Evolutionary conservation across 2,329 filamentous ascomycete genomes (phyloP), one percentile per base, ranked within the genome.

Genomic region (Thielaviopsis musarum): DNA sequence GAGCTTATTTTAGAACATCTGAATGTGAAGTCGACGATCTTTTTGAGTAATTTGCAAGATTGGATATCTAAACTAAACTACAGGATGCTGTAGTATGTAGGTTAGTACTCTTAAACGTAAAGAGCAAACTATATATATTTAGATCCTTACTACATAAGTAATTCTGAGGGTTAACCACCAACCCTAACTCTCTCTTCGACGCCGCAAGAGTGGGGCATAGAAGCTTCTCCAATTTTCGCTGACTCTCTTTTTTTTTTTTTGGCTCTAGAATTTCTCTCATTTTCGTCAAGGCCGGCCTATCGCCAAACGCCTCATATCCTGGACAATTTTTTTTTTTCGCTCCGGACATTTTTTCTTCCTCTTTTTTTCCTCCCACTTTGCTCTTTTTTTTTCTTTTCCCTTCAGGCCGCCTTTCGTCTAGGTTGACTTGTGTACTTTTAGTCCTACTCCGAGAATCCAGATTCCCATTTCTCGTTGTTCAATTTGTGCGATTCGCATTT

Each of bases 191-290:
- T 12, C 45, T n/a, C 2, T 63, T 15, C 24, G 4, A 5, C 21
- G 21, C n/a, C 49, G 24, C 6, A 15, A 54, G 7, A 34, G 26
- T 58, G 62, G 59, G 55, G 58, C 58, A 34, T 64, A 51, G 63
- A 64, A 64, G 59, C 59, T 64, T 64, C 63, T 64, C 63, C 63
- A 64, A 63, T 57, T 62, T 62, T 60, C 58, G 57, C 52, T 59
- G 52, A 34, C 53, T 26, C 52, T 56, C 30, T 26, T 22, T 61
- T 61, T 61, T 61, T 60, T 34, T 57, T 34, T 59, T 53, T 28
- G 41, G 21, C 38, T 56, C 13, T 57, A 55, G 55, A 53, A 30
- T 53, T 55, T 54, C 38, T 54, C 15, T 51, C 24, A 15, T 28
- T 49, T 17, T 17, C 45, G 17, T n/a, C 5, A 10, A 49, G 45